Base-by-base conservation (phyloP, 441 rosid species). In the Melastoma candidum region DNA sequence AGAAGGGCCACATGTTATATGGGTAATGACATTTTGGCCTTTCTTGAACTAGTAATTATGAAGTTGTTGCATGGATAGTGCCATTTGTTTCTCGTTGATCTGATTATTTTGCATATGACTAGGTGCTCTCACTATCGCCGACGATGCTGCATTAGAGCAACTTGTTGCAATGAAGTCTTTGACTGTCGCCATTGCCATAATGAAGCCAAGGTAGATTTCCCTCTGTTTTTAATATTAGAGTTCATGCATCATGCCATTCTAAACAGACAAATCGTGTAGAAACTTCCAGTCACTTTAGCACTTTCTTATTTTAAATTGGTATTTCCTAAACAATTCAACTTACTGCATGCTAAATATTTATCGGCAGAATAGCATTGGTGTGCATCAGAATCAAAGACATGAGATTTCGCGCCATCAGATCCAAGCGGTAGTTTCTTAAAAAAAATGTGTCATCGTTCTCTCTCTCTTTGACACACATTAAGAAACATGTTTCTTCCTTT, bases 101-200 rank as follows among this genome's bases (percentile, higher is more conserved):
- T 44, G 54, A 4, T 54, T 25, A 12, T 53, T 53, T 10, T 53
- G 29, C 27, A 26, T 24, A 53, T 53, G 29, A 60, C 66, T 75
- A 90, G 95, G 58, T 90, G 95, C 64, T 63, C 71, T 5, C 95
- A 87, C 65, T 90, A 85, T 67, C 73, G 68, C 39, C 60, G 96
- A 70, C 79, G 90, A 61, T 90, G 95, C 57, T 69, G 67, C 62
- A 76, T 90, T 56, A 79, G 77, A 77, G 93, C 96, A 51, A 96
- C 98, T 52, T 90, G 96, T 69, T 90, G 98, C 58, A 74, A 72
- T 49, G 90, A 83, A 74, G 57, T 83, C 25, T 85, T 83, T 74
- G 85, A 77, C 76, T 90, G 98, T 56, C 95, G 81, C 44, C 98
- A 87, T 62, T 90, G 98, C 66, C 98, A 90, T 61, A 72, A 90